Conservation (phyloP, 2,329 filamentous ascomycete species). For the Dactylellina drechsleri region DNA sequence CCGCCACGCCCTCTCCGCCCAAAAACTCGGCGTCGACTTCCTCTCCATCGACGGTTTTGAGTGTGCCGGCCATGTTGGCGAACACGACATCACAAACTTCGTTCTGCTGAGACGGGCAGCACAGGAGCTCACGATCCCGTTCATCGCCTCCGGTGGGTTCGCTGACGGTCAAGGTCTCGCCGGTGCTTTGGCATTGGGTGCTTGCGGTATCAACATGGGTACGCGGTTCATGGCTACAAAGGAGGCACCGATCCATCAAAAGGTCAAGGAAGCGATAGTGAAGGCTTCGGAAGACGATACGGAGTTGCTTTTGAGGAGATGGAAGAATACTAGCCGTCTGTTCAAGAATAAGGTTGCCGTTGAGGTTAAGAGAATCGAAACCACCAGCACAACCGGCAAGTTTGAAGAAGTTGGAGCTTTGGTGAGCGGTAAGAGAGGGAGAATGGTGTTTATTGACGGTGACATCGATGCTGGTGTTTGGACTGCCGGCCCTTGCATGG, state of each 20-base stretch:
- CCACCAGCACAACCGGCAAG: slow-evolving; percentile 81
- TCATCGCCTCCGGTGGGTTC: slow-evolving; percentile 95
- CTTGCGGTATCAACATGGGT: slow-evolving; percentile 97
- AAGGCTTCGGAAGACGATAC: slow-evolving; percentile 90
- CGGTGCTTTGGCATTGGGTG: slow-evolving; percentile 87
- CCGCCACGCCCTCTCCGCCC: slow-evolving; percentile 86
- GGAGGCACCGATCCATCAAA: slow-evolving; percentile 89
- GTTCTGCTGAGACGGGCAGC: slow-evolving; percentile 85
- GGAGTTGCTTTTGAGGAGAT: slow-evolving; percentile 76
- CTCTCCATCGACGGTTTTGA: slow-evolving; percentile 97
- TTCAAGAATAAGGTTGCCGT: slow-evolving; percentile 90
- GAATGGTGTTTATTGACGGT: slow-evolving; percentile 90
- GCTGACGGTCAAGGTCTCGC: slow-evolving; percentile 93
- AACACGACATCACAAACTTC: slow-evolving; percentile 88
- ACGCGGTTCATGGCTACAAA: slow-evolving; percentile 97
- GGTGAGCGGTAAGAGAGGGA: slow-evolving; percentile 89
- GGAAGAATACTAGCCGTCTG: slow-evolving; percentile 90
- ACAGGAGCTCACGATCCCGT: slow-evolving; percentile 84
- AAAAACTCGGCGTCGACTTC: slow-evolving; percentile 96
- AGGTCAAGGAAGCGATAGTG: slow-evolving; percentile 94
- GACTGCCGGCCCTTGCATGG: slow-evolving; percentile 97
- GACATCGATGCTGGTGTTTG: slow-evolving; percentile 93
- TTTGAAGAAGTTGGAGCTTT: slow-evolving; percentile 87
- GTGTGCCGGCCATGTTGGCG: slow-evolving; percentile 88
- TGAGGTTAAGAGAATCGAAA: slow-evolving; percentile 83